A percentile compares a stretch with the other conserved stretches of the same genome.
phyloP scores from a whole-genome alignment of 2,329 filamentous ascomycete genomes.

The Talaromyces sp. region DNA sequence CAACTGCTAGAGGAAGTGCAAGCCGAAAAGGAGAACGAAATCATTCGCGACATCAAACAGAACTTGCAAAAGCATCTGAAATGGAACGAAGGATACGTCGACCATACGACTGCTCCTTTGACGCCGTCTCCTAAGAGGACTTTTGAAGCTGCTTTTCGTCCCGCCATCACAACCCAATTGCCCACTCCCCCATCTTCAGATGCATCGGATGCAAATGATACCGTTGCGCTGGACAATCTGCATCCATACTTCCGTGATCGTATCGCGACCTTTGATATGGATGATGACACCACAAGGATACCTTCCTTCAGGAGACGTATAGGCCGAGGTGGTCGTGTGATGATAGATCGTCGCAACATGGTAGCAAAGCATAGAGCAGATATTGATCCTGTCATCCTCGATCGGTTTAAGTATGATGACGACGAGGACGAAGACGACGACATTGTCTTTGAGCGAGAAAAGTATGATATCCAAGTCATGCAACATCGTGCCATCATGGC shows the following conservation, averaged over 20 bases:
- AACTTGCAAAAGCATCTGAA: constrained; percentile 84
- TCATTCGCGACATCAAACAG: constrained; percentile 76
- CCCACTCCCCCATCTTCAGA: constrained; percentile 50
- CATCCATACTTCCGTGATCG: constrained; percentile 35
- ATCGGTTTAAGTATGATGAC: constrained; percentile 82
- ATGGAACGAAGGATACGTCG: constrained; percentile 88
- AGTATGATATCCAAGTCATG: constrained; percentile 57
- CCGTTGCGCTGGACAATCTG: constrained; percentile 31
- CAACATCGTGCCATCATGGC: constrained; percentile 53
- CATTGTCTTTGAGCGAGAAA: constrained; percentile 71
- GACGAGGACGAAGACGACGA: constrained; percentile 80
- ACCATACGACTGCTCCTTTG: constrained; percentile 80
- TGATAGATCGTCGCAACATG: constrained; percentile 80
- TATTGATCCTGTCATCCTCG: constrained; percentile 50
- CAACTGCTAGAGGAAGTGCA: constrained; percentile 71
- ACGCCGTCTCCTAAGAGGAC: constrained; percentile 69
- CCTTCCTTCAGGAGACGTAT: constrained; percentile 79
- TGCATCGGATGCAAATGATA: constrained; percentile 44
- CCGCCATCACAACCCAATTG: constrained; percentile 64
- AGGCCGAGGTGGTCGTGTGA: constrained; percentile 77
- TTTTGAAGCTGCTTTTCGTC: constrained; percentile 63
- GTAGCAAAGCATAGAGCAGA: constrained; percentile 50
- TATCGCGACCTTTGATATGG: constrained; percentile 40
- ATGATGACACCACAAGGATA: constrained; percentile 43
- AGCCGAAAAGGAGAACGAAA: constrained; percentile 75